Evolutionary conservation across 2,329 filamentous ascomycete species (phyloP), one percentile per base, ranked within the genome.

Genomic region (Ilyonectria mors-panacis): DNA sequence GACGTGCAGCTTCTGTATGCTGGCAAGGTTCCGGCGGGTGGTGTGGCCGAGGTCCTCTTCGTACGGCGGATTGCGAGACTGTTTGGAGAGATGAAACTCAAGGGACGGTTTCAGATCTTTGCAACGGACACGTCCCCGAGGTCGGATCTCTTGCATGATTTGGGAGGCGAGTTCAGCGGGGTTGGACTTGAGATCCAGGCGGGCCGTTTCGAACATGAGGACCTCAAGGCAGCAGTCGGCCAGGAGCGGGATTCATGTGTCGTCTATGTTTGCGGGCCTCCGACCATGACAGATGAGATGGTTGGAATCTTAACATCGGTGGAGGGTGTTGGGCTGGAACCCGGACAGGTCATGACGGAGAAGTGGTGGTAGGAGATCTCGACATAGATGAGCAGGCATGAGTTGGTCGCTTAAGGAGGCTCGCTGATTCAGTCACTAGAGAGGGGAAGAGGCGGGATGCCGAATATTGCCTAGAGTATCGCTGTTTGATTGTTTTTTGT

Each of bases 261-360:
- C 4, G 88, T 89, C 13, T 94, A 93, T 77, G 80, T 94, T 0
- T 94, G 92, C 74, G 92, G 92, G 1, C 86, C 91, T 15, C 90
- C 89, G 12, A 72, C 73, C 3, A 93, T 93, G 91, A 93, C 91
- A 1, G 92, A 94, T 76, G 84, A 87, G 56, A 85, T 92, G 70
- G 88, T 91, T 1, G 79, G 81, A 21, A 79, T 85, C 21, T 73
- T 88, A 9, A 82, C 78, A 3, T 76, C 79, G 2, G 57, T 71
- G 8, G 67, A 67, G 3, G 68, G 75, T 1, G 72, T 79, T 13
- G 83, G 82, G 0, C 81, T 89, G 73, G 78, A 83, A 10, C 73
- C 81, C 30, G 77, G 82, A 58, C 82, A 83, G 54, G 85, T 92
- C 3, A 78, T 90, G 66, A 87, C 81, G 67, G 89, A 91, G 79